Evolutionary conservation across 1,284 basidiomycete genomes (phyloP).

Genomic region (Ganoderma meredithae): DNA sequence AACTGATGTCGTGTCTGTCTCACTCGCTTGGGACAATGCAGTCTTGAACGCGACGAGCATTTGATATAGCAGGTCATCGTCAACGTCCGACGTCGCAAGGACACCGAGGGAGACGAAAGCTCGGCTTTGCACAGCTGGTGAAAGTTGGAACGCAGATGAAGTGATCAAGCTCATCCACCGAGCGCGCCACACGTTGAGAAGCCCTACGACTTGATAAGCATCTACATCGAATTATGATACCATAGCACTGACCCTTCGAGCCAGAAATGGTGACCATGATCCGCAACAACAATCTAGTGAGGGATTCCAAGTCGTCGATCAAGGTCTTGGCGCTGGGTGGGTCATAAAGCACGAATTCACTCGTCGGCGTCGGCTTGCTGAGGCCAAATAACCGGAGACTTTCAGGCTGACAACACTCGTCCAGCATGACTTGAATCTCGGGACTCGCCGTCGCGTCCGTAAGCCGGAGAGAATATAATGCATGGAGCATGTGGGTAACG

Average conservation of each 20-base stretch:
- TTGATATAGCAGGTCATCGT: slow-evolving; percentile 90
- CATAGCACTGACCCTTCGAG: slow-evolving; percentile 63
- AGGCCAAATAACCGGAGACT: slow-evolving; percentile 81
- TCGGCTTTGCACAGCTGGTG: slow-evolving; percentile 88
- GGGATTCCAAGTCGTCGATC: slow-evolving; percentile 72
- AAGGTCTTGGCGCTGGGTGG: slow-evolving; percentile 64
- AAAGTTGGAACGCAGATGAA: slow-evolving; percentile 92
- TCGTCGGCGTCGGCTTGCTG: slow-evolving; percentile 60
- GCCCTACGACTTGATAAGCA: slow-evolving; percentile 55
- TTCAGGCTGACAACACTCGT: slow-evolving; percentile 63
- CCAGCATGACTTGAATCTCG: slow-evolving; percentile 67
- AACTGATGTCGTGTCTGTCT: slow-evolving; percentile 78
- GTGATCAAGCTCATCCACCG: slow-evolving; percentile 95
- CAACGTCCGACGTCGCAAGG: slow-evolving; percentile 81
- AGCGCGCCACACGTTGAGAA: slow-evolving; percentile 92
- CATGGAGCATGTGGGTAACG: slow-evolving; percentile 82
- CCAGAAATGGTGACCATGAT: slow-evolving; percentile 73
- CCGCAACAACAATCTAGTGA: slow-evolving; percentile 71
- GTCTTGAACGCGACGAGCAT: slow-evolving; percentile 85
- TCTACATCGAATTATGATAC: background rate
- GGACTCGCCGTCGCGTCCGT: slow-evolving; percentile 63
- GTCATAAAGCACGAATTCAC: slow-evolving; percentile 68
- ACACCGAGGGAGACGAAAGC: slow-evolving; percentile 88
- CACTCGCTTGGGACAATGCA: slow-evolving; percentile 67
- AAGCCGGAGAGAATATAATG: slow-evolving; percentile 65